phyloP scores from a whole-genome alignment of 768 basidiomycete genomes.

The Cystobasidium tubakii region DNA sequence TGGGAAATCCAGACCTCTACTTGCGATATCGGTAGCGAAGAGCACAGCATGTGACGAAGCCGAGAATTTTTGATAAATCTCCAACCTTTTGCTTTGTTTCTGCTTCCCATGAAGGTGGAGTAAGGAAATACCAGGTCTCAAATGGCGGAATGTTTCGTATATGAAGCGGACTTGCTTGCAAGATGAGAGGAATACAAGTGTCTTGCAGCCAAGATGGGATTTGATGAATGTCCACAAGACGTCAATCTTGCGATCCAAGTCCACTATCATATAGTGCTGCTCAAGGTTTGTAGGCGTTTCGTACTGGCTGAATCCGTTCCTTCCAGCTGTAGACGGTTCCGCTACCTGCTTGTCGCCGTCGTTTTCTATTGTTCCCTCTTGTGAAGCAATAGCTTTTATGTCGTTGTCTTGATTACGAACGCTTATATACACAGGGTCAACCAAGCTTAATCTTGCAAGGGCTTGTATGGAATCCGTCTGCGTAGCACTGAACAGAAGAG shows the following conservation, averaged over 20 bases:
- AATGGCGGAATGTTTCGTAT: constrained; percentile 87
- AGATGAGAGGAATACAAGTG: constrained; percentile 85
- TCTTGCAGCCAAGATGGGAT: constrained; percentile 82
- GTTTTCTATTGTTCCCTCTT: neutral
- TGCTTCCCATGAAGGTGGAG: constrained; percentile 93
- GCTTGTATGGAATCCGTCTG: constrained; percentile 84
- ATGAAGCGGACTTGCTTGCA: constrained; percentile 95
- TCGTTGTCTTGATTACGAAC: constrained; percentile 53
- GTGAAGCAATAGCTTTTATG: neutral
- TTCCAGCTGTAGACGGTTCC: constrained; percentile 31
- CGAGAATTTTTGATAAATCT: constrained; percentile 78
- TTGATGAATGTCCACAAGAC: constrained; percentile 91
- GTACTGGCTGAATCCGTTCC: constrained; percentile 47
- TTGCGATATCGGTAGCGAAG: constrained; percentile 93
- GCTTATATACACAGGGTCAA: constrained; percentile 70
- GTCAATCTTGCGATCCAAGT: constrained; percentile 81
- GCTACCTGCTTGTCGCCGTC: neutral
- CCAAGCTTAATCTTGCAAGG: constrained; percentile 80
- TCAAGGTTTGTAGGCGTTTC: constrained; percentile 72
- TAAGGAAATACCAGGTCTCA: constrained; percentile 90
- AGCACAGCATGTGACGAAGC: constrained; percentile 73
- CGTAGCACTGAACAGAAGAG: constrained; percentile 91
- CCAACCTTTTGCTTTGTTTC: constrained; percentile 80
- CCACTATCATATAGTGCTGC: constrained; percentile 78
- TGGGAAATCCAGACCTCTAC: constrained; percentile 92